Evolutionary conservation across 164 flowering plant genomes (phyloP).

Genomic region (Macadamia integrifolia): DNA sequence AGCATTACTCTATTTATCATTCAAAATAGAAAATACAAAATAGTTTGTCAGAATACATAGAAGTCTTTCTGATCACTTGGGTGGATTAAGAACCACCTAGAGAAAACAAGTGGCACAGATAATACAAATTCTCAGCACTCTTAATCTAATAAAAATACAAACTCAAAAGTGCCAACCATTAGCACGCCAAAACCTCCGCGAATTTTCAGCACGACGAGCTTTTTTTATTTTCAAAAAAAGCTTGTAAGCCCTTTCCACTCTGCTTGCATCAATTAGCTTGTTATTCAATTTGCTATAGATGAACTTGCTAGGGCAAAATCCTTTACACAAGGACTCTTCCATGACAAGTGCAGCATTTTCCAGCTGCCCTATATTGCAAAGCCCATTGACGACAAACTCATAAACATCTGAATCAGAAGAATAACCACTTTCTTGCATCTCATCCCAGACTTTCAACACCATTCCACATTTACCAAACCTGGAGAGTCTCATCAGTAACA

Average conservation of each 20-base stretch:
- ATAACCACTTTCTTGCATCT: constrained; percentile 76
- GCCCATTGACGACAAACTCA: constrained; percentile 65
- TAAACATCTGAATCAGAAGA: constrained; percentile 67
- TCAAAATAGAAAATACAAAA: background rate
- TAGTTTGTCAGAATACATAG: background rate
- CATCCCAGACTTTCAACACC: constrained; percentile 65
- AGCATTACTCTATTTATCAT: no score
- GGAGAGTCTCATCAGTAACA: constrained; percentile 69
- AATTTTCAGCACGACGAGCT: constrained; percentile 66
- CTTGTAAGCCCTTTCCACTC: constrained; percentile 67
- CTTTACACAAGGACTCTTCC: constrained; percentile 70
- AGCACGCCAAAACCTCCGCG: constrained; percentile 70
- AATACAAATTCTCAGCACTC: constrained; percentile 6
- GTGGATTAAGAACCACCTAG: background rate
- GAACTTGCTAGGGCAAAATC: constrained; percentile 75
- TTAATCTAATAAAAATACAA: background rate
- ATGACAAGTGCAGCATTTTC: constrained; percentile 73
- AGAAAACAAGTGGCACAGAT: background rate
- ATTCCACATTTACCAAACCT: constrained; percentile 91
- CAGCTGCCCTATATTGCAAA: constrained; percentile 79
- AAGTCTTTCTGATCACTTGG: background rate
- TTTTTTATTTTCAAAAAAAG: constrained; percentile 60
- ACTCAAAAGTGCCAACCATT: constrained; percentile 90
- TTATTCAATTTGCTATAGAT: constrained; percentile 65
- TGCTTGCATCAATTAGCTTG: constrained; percentile 58